Conservation (phyloP, 1,139 yeast genomes). For the Nakaseomyces glabratus region DNA sequence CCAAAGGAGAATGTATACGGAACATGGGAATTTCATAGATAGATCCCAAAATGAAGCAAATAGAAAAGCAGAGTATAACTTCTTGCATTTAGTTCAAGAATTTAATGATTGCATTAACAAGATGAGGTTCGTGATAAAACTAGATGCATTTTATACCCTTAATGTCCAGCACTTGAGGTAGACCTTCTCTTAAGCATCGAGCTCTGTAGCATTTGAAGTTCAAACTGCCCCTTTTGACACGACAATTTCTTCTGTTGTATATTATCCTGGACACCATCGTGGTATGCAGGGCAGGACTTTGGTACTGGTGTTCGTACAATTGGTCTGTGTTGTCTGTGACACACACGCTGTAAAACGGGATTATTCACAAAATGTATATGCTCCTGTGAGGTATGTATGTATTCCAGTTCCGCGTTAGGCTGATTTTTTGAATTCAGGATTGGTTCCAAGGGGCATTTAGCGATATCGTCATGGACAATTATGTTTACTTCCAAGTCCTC, state of each 20-base stretch:
- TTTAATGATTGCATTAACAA: too few relatives aligned
- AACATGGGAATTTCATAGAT: too few relatives aligned
- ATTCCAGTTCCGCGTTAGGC: too few relatives aligned
- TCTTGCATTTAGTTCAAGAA: too few relatives aligned
- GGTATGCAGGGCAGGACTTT: too few relatives aligned
- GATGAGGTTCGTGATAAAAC: conserved; percentile 52
- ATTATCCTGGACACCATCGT: background rate
- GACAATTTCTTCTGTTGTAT: conserved; percentile 3
- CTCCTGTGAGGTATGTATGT: too few relatives aligned
- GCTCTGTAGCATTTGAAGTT: conserved; percentile 14
- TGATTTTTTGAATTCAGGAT: too few relatives aligned
- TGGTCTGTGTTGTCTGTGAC: conserved; percentile 10
- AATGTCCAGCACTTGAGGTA: conserved; percentile 6
- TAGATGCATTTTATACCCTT: background rate
- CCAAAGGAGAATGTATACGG: too few relatives aligned
- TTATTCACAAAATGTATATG: conserved; percentile 1
- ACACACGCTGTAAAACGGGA: conserved; percentile 4
- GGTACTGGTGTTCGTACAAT: conserved; percentile 16
- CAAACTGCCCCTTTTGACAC: conserved; percentile 7
- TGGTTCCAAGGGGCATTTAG: too few relatives aligned
- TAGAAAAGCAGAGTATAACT: too few relatives aligned
- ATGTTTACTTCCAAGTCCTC: conserved; percentile 4
- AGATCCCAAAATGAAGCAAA: too few relatives aligned
- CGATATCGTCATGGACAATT: background rate
- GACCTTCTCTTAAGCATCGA: conserved; percentile 15